These are phyloP conservation scores for Physcomitrium patens DNA, from an alignment of 225 moss, liverwort and hornwort genomes.

Conservation along the genomic window DNA sequence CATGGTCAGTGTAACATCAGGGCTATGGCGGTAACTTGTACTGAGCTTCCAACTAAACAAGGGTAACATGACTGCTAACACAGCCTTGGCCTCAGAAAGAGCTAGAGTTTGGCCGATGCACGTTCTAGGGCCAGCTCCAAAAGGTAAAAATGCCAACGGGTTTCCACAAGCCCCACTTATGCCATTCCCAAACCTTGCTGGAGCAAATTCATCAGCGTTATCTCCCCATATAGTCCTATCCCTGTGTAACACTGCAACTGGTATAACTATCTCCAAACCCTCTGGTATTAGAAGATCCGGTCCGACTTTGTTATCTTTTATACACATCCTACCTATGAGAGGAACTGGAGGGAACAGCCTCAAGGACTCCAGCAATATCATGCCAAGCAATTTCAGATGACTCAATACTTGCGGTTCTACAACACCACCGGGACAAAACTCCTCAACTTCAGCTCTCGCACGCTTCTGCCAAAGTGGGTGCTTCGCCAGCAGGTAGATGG, in stretches of 20 bases:
- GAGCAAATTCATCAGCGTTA: conserved; percentile 70
- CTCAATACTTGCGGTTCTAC: conserved; percentile 58
- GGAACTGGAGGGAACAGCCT: conserved; percentile 88
- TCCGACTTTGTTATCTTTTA: conserved; percentile 65
- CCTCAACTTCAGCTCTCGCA: conserved; percentile 81
- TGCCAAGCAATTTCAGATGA: conserved; percentile 73
- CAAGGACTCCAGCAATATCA: conserved; percentile 80
- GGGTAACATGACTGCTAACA: conserved; percentile 77
- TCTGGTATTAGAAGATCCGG: conserved; percentile 51
- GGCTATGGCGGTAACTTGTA: conserved; percentile 58
- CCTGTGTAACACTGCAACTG: conserved; percentile 72
- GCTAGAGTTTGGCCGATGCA: conserved; percentile 88
- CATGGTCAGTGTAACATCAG: conserved; percentile 74
- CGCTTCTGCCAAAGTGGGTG: conserved; percentile 91
- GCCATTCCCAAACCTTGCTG: conserved; percentile 89
- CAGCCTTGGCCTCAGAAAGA: conserved; percentile 74
- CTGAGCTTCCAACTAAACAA: conserved; percentile 58
- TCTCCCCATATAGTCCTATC: conserved; percentile 76
- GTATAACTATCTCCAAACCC: conserved; percentile 82
- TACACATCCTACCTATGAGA: conserved; percentile 68
- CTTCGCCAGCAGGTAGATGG: conserved; percentile 73
- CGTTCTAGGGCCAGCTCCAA: conserved; percentile 87
- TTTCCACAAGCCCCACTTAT: conserved; percentile 82
- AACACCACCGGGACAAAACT: conserved; percentile 59
- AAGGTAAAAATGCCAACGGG: conserved; percentile 76